Conservation (phyloP, 257 asterid genomes). For the Gentiana straminea region DNA sequence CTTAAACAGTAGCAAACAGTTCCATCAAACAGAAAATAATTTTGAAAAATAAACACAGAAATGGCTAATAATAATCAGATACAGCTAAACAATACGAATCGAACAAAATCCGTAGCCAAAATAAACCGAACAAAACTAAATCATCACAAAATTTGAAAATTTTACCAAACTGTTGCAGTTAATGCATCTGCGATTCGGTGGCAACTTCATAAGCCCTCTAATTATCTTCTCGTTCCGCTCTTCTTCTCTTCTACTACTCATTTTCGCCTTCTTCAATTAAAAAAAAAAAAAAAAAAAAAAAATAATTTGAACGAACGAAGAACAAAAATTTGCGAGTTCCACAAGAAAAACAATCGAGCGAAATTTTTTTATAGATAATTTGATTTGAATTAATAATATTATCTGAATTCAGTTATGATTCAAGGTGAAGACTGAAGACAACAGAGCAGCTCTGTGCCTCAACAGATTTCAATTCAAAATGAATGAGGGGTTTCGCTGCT, state of each 20-base stretch:
- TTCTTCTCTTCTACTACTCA: slow-evolving; percentile 72
- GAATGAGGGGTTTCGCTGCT: no score
- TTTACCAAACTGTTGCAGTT: slow-evolving; percentile 88
- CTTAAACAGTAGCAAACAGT: neutral
- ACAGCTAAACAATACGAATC: slow-evolving; percentile 1
- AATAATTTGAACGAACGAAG: no score
- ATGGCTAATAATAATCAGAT: neutral
- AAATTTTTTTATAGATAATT: no score
- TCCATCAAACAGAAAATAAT: neutral
- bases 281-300: no score
- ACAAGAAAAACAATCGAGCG: no score
- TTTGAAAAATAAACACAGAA: neutral
- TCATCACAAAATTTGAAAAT: neutral
- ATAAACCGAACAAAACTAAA: neutral
- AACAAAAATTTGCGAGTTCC: no score
- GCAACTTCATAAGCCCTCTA: slow-evolving; percentile 93
- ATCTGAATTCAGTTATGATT: no score
- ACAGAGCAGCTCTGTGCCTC: no score
- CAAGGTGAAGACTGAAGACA: no score
- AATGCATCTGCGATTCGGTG: slow-evolving; percentile 94
- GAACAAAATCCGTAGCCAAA: neutral
- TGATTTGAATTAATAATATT: no score
- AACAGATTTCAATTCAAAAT: no score
- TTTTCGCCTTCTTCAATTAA: slow-evolving; percentile 10
- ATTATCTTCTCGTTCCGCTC: slow-evolving; percentile 90